Percentiles rank a stretch among this genome's conserved stretches.
These are phyloP conservation scores for Simplicillium sp. DNA, from an alignment of 2,329 filamentous ascomycete species.

Conservation along the genomic window DNA sequence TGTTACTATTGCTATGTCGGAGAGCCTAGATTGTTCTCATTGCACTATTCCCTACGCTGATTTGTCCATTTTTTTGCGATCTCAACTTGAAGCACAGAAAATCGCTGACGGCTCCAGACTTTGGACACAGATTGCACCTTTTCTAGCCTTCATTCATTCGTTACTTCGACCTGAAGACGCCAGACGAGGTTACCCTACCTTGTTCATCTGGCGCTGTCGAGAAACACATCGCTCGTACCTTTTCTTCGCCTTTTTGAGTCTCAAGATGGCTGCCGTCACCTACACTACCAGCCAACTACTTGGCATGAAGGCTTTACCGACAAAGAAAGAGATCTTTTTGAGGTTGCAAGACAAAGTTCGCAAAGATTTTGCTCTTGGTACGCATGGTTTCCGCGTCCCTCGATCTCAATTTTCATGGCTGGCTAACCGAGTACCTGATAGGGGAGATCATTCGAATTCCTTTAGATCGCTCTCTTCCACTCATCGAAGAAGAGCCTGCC, in stretches of 20 bases:
- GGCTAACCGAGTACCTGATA: constrained; percentile 9
- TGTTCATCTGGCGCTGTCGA: constrained; percentile 27
- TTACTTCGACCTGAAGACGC: constrained; percentile 10
- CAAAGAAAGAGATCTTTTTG: constrained; percentile 15
- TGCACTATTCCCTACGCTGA: constrained; percentile 7
- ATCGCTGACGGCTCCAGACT: constrained; percentile 19
- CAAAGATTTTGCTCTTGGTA: constrained; percentile 31
- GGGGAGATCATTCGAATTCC: constrained; percentile 22
- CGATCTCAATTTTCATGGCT: background rate
- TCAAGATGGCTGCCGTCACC: constrained; percentile 30
- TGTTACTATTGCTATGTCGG: constrained; percentile 16
- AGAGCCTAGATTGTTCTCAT: constrained; percentile 17
- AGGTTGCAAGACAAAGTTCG: constrained; percentile 23
- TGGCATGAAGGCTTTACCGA: constrained; percentile 17
- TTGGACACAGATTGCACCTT: constrained; percentile 18
- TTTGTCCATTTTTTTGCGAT: constrained; percentile 15
- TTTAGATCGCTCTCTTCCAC: constrained; percentile 15
- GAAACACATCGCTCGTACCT: constrained; percentile 25
- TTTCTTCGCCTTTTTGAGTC: constrained; percentile 28
- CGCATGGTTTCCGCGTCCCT: constrained; percentile 5
- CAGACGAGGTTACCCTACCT: constrained; percentile 21
- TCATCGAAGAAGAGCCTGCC: constrained; percentile 19
- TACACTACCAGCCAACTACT: constrained; percentile 38
- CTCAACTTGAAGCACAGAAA: constrained; percentile 15
- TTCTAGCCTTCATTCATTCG: constrained; percentile 23